phyloP scores from a whole-genome alignment of 345 rosid species.

The Euphorbia lathyris region DNA sequence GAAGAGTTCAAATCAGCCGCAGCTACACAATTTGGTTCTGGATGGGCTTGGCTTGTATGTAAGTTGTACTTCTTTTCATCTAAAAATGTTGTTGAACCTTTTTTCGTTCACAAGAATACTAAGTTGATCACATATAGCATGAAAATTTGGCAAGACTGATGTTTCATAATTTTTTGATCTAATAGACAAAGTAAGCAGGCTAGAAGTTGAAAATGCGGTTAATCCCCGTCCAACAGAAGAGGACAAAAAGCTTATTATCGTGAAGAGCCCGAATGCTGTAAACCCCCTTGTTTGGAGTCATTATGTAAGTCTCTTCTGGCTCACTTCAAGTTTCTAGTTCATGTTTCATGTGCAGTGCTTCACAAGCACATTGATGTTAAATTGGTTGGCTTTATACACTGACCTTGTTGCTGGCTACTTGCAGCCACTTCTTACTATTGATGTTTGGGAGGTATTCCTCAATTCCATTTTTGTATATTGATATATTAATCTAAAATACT shows the following conservation, averaged over 20 bases:
- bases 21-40: slow-evolving; percentile 85
- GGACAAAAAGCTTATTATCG: slow-evolving; percentile 73
- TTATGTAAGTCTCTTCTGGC: slow-evolving; percentile 46
- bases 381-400: slow-evolving; percentile 17
- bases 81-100: slow-evolving; percentile 5
- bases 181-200: slow-evolving; percentile 76
- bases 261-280: slow-evolving; percentile 89
- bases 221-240: slow-evolving; percentile 68
- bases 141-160: slow-evolving; percentile 5
- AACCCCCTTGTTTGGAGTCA: slow-evolving; percentile 93
- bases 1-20: slow-evolving; percentile 65
- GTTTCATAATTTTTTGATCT: slow-evolving; percentile 8
- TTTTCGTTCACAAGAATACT: not conserved
- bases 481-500: not conserved
- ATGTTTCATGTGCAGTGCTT: not conserved
- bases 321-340: slow-evolving; percentile 6
- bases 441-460: slow-evolving; percentile 87
- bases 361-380: not conserved
- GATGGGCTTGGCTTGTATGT: slow-evolving; percentile 98
- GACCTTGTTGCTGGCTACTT: slow-evolving; percentile 24
- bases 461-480: not conserved
- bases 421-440: slow-evolving; percentile 94
- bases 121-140: not conserved
- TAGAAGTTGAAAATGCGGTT: slow-evolving; percentile 58
- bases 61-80: slow-evolving; percentile 23